A percentile compares a stretch with the other conserved stretches of the same genome.
Evolutionary conservation across 306 rosid genomes (phyloP).

Genomic region (Boehmeria nivea): DNA sequence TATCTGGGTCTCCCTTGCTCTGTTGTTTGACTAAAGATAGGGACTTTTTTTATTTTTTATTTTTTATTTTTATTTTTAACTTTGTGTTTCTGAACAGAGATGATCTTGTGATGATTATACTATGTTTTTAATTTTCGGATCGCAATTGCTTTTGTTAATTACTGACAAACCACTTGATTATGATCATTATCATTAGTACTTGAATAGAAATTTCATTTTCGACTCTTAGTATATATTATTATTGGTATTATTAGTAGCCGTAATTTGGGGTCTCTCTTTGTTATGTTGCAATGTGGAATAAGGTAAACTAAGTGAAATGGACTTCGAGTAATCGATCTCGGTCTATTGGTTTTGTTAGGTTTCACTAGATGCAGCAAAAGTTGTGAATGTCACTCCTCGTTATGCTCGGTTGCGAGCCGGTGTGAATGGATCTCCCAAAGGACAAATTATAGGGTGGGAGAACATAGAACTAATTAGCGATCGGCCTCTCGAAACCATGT

Average conservation of each 20-base stretch:
- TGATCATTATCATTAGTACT: too few relatives aligned
- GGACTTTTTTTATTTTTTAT: too few relatives aligned
- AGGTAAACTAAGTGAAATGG: too few relatives aligned
- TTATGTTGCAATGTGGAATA: too few relatives aligned
- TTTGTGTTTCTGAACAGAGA: background rate
- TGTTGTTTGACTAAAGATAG: too few relatives aligned
- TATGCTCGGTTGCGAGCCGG: slow-evolving; percentile 78
- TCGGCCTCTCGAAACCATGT: slow-evolving; percentile 82
- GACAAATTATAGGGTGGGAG: slow-evolving; percentile 94
- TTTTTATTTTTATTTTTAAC: background rate
- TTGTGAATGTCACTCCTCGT: slow-evolving; percentile 89
- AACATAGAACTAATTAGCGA: slow-evolving; percentile 93
- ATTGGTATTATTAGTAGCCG: too few relatives aligned
- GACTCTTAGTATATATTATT: too few relatives aligned
- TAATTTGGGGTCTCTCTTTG: too few relatives aligned
- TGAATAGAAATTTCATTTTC: too few relatives aligned
- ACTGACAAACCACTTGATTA: too few relatives aligned
- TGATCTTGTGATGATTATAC: background rate
- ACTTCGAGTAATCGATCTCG: background rate
- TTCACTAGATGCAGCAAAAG: slow-evolving; percentile 88
- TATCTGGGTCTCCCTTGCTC: slow-evolving; percentile 30
- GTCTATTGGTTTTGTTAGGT: slow-evolving; percentile 43
- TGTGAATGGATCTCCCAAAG: slow-evolving; percentile 65
- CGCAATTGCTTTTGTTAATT: too few relatives aligned
- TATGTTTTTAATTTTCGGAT: background rate